Percentiles rank a stretch among this genome's conserved stretches.
phyloP scores from a whole-genome alignment of 2,329 filamentous ascomycete genomes.

The Rhinocladiella similis region DNA sequence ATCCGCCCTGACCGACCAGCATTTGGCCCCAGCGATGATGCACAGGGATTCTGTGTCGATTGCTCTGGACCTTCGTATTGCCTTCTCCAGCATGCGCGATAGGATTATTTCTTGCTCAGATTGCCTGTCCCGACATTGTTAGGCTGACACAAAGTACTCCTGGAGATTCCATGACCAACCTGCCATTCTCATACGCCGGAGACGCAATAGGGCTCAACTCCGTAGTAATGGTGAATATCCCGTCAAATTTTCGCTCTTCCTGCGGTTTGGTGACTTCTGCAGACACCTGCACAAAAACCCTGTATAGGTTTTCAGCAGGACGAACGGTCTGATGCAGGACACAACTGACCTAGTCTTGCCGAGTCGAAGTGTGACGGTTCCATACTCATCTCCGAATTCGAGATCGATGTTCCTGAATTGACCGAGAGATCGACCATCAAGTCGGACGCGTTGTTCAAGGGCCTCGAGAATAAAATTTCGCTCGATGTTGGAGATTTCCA shows the following conservation, averaged over 20 bases:
- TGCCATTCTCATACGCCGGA: slow-evolving; percentile 82
- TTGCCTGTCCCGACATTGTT: slow-evolving; percentile 51
- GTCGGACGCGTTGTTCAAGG: slow-evolving; percentile 73
- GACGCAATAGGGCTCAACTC: slow-evolving; percentile 92
- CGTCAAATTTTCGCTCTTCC: slow-evolving; percentile 88
- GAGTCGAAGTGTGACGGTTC: slow-evolving; percentile 79
- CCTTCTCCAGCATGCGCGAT: slow-evolving; percentile 88
- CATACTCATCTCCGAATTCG: slow-evolving; percentile 86
- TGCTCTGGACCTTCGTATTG: slow-evolving; percentile 85
- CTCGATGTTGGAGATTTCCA: slow-evolving; percentile 85
- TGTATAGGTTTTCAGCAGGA: slow-evolving; percentile 37
- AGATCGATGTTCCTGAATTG: slow-evolving; percentile 76
- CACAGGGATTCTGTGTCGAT: slow-evolving; percentile 95
- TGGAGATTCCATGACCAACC: slow-evolving; percentile 46
- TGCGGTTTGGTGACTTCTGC: slow-evolving; percentile 85
- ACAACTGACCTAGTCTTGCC: slow-evolving; percentile 79
- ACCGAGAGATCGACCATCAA: slow-evolving; percentile 81
- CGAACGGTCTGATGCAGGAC: background rate
- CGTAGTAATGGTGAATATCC: slow-evolving; percentile 87
- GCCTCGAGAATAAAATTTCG: slow-evolving; percentile 82
- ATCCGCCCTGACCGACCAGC: slow-evolving; percentile 88
- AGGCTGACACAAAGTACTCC: slow-evolving; percentile 1
- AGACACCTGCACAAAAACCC: slow-evolving; percentile 80
- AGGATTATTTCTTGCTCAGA: slow-evolving; percentile 83
- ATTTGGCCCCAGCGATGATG: slow-evolving; percentile 85